Evolutionary conservation across 148 eudicot species (phyloP).

Genomic region (Heliamphora exappendiculata): DNA sequence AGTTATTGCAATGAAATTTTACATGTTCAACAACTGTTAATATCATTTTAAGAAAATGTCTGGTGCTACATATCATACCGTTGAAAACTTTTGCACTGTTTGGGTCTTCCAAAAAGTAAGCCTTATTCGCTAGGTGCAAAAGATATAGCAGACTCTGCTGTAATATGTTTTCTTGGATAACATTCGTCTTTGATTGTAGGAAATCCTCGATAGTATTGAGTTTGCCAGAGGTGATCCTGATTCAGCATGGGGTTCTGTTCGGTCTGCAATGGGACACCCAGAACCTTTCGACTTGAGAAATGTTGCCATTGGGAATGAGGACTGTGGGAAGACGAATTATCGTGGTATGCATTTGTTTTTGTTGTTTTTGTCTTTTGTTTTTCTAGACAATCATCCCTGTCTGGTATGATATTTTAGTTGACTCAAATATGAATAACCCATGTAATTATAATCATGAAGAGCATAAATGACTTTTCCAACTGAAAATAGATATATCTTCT

Average conservation of each 20-base stretch:
- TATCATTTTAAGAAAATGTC: background rate
- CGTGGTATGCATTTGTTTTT: constrained; percentile 40
- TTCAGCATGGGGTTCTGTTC: constrained; percentile 73
- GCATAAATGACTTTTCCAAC: background rate
- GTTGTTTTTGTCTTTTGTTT: background rate
- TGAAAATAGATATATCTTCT: background rate
- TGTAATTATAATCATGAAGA: background rate
- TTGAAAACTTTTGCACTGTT: background rate
- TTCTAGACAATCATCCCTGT: background rate
- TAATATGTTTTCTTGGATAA: background rate
- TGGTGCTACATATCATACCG: background rate
- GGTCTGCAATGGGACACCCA: constrained; percentile 72
- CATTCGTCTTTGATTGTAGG: constrained; percentile 33
- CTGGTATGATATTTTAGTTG: background rate
- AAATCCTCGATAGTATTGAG: constrained; percentile 67
- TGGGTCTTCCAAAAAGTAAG: background rate
- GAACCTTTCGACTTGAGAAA: constrained; percentile 76
- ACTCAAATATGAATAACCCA: background rate
- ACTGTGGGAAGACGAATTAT: constrained; percentile 58
- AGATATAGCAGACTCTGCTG: background rate
- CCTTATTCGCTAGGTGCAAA: background rate
- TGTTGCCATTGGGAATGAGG: constrained; percentile 86
- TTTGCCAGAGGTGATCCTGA: constrained; percentile 65
- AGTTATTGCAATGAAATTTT: background rate
- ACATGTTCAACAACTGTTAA: constrained; percentile 6